Base-by-base conservation (phyloP, 2,329 filamentous ascomycete genomes). In the Leptographium galeiforme region DNA sequence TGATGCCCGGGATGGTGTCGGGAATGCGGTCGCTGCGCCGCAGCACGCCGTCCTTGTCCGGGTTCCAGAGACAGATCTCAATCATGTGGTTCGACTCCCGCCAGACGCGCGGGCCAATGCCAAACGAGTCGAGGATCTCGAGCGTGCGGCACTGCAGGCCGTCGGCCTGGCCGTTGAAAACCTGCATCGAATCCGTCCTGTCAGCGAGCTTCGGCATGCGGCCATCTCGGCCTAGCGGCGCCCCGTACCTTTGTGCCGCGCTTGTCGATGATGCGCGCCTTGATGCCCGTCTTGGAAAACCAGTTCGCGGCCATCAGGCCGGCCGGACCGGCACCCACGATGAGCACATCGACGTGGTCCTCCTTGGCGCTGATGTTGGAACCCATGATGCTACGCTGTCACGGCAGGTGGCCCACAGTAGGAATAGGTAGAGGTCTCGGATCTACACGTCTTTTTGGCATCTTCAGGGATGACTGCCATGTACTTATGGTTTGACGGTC, bases 41-140 rank as follows among this genome's bases (percentile, higher is more conserved):
- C 52, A 88, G 73, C 0, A 68, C 63, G 1, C 81, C 81, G 39
- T 80, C 67, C 36, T 72, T 64, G 53, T 79, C 77, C 0, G 84
- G 84, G 56, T 85, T 85, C 79, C 76, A 79, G 53, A 78, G 70
- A 32, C 69, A 64, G 53, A 84, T 78, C 69, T 85, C 83, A 32
- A 84, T 71, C 70, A 86, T 78, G 61, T 81, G 81, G 62, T 84
- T 85, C 12, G 78, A 74, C 60, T 87, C 83, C 48, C 80, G 81
- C 76, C 79, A 81, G 1, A 75, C 76, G 3, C 75, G 68, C 56
- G 86, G 76, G 3, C 72, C 80, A 55, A 89, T 77, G 0, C 79
- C 84, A 59, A 89, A 84, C 50, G 77, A 81, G 59, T 89, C 82
- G 53, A 88, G 78, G n/a, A 89, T 85, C 64, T 89, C 82, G 3